Percentiles rank a stretch among this genome's conserved stretches.
Conservation (phyloP, 2,329 filamentous ascomycete genomes). For the Endoconidiophora laricicola region DNA sequence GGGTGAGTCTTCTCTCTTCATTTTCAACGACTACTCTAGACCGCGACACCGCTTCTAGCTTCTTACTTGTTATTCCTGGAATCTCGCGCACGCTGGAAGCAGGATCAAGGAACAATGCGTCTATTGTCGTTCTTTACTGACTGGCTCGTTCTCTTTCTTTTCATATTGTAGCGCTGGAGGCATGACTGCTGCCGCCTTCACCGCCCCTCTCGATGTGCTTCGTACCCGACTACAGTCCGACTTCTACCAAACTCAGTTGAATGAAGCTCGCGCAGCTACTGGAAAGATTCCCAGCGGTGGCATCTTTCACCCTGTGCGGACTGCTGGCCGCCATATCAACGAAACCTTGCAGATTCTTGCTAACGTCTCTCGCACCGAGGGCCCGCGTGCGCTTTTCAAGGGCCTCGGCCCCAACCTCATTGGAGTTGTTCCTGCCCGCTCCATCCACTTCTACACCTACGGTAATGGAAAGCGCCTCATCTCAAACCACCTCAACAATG, state of each 20-base stretch:
- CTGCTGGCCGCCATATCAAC: constrained; percentile 54
- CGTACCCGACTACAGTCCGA: constrained; percentile 89
- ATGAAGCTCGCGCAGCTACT: constrained; percentile 45
- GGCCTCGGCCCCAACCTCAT: constrained; percentile 80
- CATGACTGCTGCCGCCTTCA: constrained; percentile 84
- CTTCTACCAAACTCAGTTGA: constrained; percentile 71
- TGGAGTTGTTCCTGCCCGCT: constrained; percentile 74
- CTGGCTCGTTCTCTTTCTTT: background rate
- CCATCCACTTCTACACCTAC: constrained; percentile 89
- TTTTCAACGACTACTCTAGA: background rate
- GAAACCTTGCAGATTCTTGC: constrained; percentile 78
- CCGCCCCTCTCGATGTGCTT: constrained; percentile 81
- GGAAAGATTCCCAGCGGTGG: constrained; percentile 21
- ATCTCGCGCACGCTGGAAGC: background rate
- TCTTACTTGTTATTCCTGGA: background rate
- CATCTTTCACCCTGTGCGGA: constrained; percentile 44
- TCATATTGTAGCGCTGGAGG: constrained; percentile 50
- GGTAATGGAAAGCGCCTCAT: constrained; percentile 79
- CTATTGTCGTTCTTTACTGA: background rate
- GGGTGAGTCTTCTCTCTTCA: constrained; percentile 39
- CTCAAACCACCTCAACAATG: constrained; percentile 54
- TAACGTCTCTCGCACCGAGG: constrained; percentile 65
- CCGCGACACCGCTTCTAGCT: background rate
- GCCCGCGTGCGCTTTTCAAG: constrained; percentile 79
- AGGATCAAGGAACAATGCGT: background rate